These are phyloP conservation scores for Fusarium solani-melongenae DNA, from an alignment of 2,329 filamentous ascomycete species.

Conservation along the genomic window DNA sequence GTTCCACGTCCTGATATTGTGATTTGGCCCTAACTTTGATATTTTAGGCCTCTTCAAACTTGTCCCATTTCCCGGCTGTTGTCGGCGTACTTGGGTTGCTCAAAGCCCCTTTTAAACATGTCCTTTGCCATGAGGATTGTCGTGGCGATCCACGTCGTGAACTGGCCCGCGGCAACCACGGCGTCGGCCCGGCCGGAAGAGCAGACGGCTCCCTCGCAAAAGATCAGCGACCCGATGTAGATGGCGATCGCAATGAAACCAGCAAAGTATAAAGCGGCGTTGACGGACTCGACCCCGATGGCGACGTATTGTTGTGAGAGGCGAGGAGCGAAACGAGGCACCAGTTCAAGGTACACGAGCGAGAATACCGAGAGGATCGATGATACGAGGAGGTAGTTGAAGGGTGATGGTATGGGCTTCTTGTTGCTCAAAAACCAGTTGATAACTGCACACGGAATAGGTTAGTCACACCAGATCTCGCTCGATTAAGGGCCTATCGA, in stretches of 20 bases:
- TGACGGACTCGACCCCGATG: conserved; percentile 62
- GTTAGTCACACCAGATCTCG: conserved; percentile 15
- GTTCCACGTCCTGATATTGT: background rate
- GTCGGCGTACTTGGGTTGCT: conserved; percentile 42
- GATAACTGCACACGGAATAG: conserved; percentile 56
- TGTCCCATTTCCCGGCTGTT: conserved; percentile 52
- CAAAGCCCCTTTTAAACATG: conserved; percentile 57
- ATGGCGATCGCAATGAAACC: conserved; percentile 69
- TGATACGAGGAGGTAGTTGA: conserved; percentile 69
- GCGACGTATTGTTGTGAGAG: conserved; percentile 61
- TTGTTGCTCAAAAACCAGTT: conserved; percentile 70
- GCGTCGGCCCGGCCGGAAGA: conserved; percentile 64
- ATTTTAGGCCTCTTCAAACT: conserved; percentile 28
- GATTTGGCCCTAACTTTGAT: background rate
- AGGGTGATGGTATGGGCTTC: conserved; percentile 63
- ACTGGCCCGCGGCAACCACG: conserved; percentile 65
- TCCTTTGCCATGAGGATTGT: conserved; percentile 59
- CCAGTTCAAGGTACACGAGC: conserved; percentile 63
- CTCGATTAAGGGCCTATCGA: background rate
- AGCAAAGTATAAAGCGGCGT: conserved; percentile 67
- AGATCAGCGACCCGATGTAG: conserved; percentile 65
- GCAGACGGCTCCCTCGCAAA: conserved; percentile 69
- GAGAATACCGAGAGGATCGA: conserved; percentile 66
- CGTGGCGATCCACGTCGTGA: conserved; percentile 63
- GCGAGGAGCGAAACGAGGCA: conserved; percentile 57